phyloP scores from a whole-genome alignment of 2,329 filamentous ascomycete species.

The Aspergillus awamori region DNA sequence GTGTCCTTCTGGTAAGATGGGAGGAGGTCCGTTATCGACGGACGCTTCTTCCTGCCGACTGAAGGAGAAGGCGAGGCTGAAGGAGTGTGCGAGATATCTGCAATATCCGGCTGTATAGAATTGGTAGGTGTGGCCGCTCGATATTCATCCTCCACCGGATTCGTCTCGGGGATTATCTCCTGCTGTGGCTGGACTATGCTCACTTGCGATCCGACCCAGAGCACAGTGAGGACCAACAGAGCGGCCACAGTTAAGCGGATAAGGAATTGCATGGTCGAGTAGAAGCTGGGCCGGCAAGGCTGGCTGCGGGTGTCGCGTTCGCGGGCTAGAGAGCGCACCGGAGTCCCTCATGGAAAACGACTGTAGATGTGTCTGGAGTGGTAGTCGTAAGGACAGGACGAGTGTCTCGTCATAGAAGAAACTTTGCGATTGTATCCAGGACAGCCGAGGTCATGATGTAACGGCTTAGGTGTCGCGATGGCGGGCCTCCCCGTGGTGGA shows the following conservation, averaged over 20 bases:
- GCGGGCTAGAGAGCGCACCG: background rate
- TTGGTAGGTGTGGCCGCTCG: conserved; percentile 10
- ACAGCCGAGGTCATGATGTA: background rate
- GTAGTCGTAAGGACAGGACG: no score
- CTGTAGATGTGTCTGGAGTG: no score
- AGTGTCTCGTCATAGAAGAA: no score
- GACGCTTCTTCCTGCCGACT: background rate
- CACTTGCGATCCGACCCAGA: conserved; percentile 26
- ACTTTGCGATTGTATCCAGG: background rate
- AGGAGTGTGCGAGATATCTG: background rate
- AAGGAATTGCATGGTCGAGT: background rate
- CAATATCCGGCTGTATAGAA: background rate
- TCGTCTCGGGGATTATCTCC: background rate
- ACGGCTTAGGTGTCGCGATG: background rate
- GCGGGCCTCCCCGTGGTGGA: background rate
- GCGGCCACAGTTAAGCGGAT: conserved; percentile 1
- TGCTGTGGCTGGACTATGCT: conserved; percentile 12
- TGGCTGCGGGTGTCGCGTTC: background rate
- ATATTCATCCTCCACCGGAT: background rate
- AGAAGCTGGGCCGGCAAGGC: background rate
- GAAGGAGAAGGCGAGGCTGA: conserved; percentile 12
- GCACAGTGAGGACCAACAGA: conserved; percentile 21
- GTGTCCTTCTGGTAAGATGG: conserved; percentile 2
- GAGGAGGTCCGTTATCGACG: conserved; percentile 7
- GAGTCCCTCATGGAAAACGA: background rate